phyloP scores from a whole-genome alignment of 1,284 basidiomycete genomes.

The Abortiporus biennis region DNA sequence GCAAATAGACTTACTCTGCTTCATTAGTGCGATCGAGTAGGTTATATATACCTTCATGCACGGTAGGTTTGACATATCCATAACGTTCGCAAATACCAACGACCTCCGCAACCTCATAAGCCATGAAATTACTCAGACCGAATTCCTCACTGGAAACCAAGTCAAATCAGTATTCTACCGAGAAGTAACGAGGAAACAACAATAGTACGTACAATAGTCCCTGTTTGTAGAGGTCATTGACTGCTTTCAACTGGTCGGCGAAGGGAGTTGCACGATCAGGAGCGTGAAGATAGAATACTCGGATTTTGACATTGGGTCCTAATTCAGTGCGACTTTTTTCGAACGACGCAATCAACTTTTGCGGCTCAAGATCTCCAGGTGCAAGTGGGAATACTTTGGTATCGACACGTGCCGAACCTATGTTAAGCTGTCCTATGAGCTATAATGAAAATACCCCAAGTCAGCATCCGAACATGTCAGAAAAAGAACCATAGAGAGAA shows the following conservation, averaged over 20 bases:
- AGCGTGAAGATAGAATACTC: conserved; percentile 50
- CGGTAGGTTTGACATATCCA: conserved; percentile 55
- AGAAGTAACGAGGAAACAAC: no score
- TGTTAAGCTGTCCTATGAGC: neutral
- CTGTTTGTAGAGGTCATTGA: conserved; percentile 44
- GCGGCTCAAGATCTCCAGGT: conserved; percentile 33
- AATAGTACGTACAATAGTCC: conserved; percentile 26
- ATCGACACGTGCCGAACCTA: neutral
- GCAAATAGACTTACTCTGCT: conserved; percentile 6
- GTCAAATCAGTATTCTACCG: neutral
- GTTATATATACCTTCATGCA: conserved; percentile 64
- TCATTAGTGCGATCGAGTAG: conserved; percentile 35
- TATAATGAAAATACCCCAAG: no score
- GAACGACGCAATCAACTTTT: conserved; percentile 30
- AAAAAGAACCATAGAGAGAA: neutral
- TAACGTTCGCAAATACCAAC: conserved; percentile 46
- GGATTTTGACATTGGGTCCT: conserved; percentile 27
- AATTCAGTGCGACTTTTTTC: conserved; percentile 32
- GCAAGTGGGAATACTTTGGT: conserved; percentile 34
- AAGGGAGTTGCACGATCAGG: conserved; percentile 43
- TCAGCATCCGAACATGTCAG: neutral
- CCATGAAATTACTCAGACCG: conserved; percentile 47
- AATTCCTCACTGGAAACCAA: conserved; percentile 26
- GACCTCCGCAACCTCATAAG: conserved; percentile 62
- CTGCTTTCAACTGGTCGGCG: conserved; percentile 39